Base-by-base conservation (phyloP, 2,329 filamentous ascomycete species). In the Nothophaeocryptopus gaeumannii region DNA sequence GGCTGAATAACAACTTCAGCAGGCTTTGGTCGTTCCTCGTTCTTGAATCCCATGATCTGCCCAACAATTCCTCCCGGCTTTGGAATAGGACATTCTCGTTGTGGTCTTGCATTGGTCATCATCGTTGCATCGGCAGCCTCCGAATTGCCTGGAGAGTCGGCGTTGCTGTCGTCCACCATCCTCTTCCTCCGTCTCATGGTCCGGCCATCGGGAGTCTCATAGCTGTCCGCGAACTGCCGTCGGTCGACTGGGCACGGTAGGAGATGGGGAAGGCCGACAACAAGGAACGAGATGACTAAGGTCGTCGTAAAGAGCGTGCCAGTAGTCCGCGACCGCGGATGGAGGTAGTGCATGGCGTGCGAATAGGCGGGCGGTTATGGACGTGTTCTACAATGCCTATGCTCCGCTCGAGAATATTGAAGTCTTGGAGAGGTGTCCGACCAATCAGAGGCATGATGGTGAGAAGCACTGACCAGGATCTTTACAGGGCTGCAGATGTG, bases 291-390 rank as follows among this genome's bases (percentile, higher is more conserved):
- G 30, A 90, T 84, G 55, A 88, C 79, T 47, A 97, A 81, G 1
- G 92, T 97, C n/a, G 87, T 89, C 43, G 89, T 90, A 75, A 99
- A 99, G 53, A 99, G 85, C 39, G 90, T 93, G 49, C 88, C 91
- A 62, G 93, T 99, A 75, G 89, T 88, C 63, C 89, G 85, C 60
- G 92, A 97, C 70, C 91, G 85, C 31, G 93, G 93, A 71, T 99
- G 93, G 36, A 99, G 84, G 72, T 92, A 58, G 50, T 65, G 63
- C 63, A 65, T 65, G 12, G 34, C 40, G 14, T 16, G 42, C 20
- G 20, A 26, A 7, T 3, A 26, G 20, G 20, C 20, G 20, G 12
- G 37, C 34, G 43, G 29, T 9, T 5, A 10, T 29, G 33, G 29
- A 10, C 31, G 42, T 9, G n/a, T 29, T 20, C 13, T 26, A 26